Evolutionary conservation across 495 filamentous ascomycete genomes (phyloP).

Genomic region (Aspergillus saccharolyticus): DNA sequence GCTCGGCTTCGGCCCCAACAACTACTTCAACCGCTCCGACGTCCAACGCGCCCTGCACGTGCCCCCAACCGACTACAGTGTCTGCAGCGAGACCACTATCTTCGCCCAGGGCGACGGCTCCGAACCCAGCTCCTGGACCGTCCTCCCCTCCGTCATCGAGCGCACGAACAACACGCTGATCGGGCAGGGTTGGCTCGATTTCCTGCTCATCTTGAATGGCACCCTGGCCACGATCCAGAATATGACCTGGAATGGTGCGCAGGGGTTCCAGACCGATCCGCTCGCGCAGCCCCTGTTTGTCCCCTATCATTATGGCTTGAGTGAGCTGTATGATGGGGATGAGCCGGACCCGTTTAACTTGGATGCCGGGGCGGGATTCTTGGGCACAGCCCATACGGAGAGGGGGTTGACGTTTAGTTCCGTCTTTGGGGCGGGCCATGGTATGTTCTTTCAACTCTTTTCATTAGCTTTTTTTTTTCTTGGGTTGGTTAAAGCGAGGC

Average conservation of each 20-base stretch:
- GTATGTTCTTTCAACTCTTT: constrained; percentile 25
- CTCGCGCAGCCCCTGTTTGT: constrained; percentile 60
- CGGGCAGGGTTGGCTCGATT: constrained; percentile 56
- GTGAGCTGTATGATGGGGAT: constrained; percentile 20
- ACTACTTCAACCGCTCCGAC: constrained; percentile 76
- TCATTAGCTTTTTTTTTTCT: background rate
- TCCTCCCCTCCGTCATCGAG: constrained; percentile 69
- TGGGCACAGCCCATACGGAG: constrained; percentile 61
- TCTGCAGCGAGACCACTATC: constrained; percentile 51
- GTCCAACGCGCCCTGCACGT: constrained; percentile 73
- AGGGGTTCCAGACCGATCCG: constrained; percentile 55
- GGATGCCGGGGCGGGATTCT: constrained; percentile 48
- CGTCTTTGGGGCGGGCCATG: constrained; percentile 57
- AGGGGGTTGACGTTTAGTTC: constrained; percentile 64
- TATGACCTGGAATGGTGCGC: constrained; percentile 73
- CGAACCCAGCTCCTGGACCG: constrained; percentile 41
- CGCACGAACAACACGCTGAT: constrained; percentile 64
- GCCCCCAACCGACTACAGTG: constrained; percentile 55
- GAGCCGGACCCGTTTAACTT: constrained; percentile 15
- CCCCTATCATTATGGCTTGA: constrained; percentile 51
- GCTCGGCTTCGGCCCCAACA: constrained; percentile 46
- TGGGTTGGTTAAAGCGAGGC: too few relatives aligned
- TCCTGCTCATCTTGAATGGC: constrained; percentile 58
- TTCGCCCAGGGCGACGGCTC: constrained; percentile 52
- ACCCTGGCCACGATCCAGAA: constrained; percentile 72